These are phyloP conservation scores for Phytophthora foliorum DNA, from an alignment of 352 stramenopile species.

Conservation along the genomic window DNA sequence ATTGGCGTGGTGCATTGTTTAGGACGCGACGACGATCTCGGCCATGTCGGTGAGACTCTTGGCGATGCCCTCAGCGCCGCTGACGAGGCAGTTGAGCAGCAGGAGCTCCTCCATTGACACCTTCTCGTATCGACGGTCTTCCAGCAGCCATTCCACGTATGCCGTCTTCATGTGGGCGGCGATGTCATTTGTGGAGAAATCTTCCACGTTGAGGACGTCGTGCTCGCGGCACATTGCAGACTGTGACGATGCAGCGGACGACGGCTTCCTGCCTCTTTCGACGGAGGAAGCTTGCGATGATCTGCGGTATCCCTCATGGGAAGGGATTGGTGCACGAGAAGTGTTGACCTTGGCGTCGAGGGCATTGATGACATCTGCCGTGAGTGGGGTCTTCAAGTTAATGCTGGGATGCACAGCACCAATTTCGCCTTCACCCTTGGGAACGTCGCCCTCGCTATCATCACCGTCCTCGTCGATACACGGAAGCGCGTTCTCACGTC, in stretches of 20 bases:
- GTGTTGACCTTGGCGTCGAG: slow-evolving; percentile 23
- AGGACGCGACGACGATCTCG: slow-evolving; percentile 27
- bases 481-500: slow-evolving; percentile 26
- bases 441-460: slow-evolving; percentile 18
- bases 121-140: slow-evolving; percentile 37
- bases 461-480: slow-evolving; percentile 29
- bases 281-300: slow-evolving; percentile 38
- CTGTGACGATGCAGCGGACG: slow-evolving; percentile 25
- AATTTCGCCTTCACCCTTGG: slow-evolving; percentile 16
- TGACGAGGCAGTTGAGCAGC: slow-evolving; percentile 38
- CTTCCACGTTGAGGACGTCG: slow-evolving; percentile 35
- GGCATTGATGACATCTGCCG: slow-evolving; percentile 8
- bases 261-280: slow-evolving; percentile 20
- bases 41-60: slow-evolving; percentile 37
- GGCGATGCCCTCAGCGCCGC: slow-evolving; percentile 34
- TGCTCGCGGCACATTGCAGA: slow-evolving; percentile 33
- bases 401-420: slow-evolving; percentile 4
- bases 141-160: slow-evolving; percentile 39
- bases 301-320: slow-evolving; percentile 8
- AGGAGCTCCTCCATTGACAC: slow-evolving; percentile 39
- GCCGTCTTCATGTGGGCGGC: slow-evolving; percentile 35
- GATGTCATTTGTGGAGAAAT: slow-evolving; percentile 33
- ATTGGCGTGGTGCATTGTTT: background rate
- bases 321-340: slow-evolving; percentile 22
- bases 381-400: slow-evolving; percentile 13